Conservation (phyloP, 495 filamentous ascomycete genomes). For the Copromyces sp. region DNA sequence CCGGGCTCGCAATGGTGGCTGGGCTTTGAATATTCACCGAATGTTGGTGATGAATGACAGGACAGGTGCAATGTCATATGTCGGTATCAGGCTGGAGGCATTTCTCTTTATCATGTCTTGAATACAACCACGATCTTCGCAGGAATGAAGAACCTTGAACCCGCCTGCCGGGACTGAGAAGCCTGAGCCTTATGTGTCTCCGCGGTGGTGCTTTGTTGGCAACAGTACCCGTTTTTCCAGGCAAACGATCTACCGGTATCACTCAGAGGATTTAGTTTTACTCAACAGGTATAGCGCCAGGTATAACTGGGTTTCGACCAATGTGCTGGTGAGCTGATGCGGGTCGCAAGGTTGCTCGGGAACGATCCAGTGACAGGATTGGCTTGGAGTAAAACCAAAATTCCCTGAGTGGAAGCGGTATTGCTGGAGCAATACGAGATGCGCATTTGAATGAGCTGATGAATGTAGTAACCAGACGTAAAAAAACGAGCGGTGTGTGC, state of each 20-base stretch:
- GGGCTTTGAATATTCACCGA: background rate
- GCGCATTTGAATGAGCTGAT: background rate
- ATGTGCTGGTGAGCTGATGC: no score
- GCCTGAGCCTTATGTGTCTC: background rate
- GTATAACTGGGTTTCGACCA: no score
- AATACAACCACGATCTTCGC: background rate
- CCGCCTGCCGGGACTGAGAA: no score
- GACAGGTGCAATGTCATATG: background rate
- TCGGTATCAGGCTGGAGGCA: background rate
- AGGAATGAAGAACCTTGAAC: background rate
- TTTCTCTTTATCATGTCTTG: background rate
- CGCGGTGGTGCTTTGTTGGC: background rate
- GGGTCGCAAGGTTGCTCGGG: no score
- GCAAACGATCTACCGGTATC: no score
- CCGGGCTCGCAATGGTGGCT: background rate
- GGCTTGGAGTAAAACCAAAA: no score
- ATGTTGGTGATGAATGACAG: background rate
- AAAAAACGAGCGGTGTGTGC: background rate
- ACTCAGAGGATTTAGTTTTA: no score
- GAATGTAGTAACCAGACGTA: background rate
- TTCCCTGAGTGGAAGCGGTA: no score
- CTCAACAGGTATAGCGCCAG: no score
- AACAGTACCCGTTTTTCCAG: background rate
- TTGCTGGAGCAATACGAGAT: background rate
- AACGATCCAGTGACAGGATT: no score